Base-by-base conservation (phyloP, 805 yeast genomes). In the Candida koratica region DNA sequence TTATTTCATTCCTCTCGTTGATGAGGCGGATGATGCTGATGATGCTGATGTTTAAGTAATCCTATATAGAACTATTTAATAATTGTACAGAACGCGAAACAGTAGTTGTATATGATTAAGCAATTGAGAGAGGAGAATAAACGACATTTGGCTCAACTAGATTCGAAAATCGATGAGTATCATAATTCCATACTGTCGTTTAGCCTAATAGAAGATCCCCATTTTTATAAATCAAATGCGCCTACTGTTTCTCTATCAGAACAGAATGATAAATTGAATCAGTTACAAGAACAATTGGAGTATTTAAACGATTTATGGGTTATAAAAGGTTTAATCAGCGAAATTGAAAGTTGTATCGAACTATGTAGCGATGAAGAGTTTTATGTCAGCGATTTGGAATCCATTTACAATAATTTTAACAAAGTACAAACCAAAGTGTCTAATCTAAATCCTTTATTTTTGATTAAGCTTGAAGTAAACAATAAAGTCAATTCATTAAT, bases 1-100 rank as follows among this genome's bases (percentile, higher is more conserved):
- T 45, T 60, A 63, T 44, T 65, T 61, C 43, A 38, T 61, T 13
- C 67, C 59, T 39, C 49, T 52, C 6, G 49, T 51, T 0, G 64
- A 33, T 13, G 38, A 28, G 4, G 20, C 9, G 6, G 28, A 24
- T 16, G 35, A 32, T 12, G 28, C 13, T n/a, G n/a, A n/a, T n/a
- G n/a, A n/a, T n/a, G n/a, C n/a, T n/a, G n/a, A n/a, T n/a, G n/a
- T n/a, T n/a, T n/a, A n/a, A n/a, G n/a, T n/a, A n/a, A n/a, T n/a
- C n/a, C n/a, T n/a, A n/a, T n/a, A n/a, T n/a, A n/a, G n/a, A n/a
- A n/a, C 15, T 15, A 22, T 32, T 23, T 16, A 15, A 16, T 15
- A 8, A 20, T 20, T 24, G 26, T 11, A n/a, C 26, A 24, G 26
- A 6, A 5, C 38, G 35, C 34, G 28, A 36, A 4, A 10, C n/a